Percentiles rank a stretch among this genome's conserved stretches.
phyloP scores from a whole-genome alignment of 495 filamentous ascomycete species.

The Cercophora newfieldiana region DNA sequence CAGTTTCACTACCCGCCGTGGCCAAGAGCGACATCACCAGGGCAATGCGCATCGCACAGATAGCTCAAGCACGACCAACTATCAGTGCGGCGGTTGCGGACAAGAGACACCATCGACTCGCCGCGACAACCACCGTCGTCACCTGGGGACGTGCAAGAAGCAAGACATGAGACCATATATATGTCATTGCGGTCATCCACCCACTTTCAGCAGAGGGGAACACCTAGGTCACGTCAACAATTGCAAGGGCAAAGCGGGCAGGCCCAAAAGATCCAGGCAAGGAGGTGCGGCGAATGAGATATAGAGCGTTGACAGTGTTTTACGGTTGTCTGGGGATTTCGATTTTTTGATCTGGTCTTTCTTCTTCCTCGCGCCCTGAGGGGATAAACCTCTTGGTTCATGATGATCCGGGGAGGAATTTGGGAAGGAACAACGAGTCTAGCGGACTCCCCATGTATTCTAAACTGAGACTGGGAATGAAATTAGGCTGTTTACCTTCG shows the following conservation, averaged over 20 bases:
- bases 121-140: background rate
- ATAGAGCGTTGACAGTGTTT: background rate
- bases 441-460: background rate
- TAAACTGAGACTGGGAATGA: background rate
- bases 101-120: background rate
- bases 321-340: background rate
- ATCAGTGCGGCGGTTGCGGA: background rate
- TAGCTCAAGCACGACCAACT: background rate
- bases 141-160: background rate
- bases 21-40: background rate
- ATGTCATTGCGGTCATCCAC: background rate
- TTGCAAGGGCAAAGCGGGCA: background rate
- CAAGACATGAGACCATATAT: background rate
- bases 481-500: background rate
- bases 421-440: background rate
- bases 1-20: background rate
- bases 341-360: background rate
- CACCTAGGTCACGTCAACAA: background rate
- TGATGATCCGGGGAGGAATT: background rate
- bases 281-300: background rate
- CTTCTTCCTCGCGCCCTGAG: background rate
- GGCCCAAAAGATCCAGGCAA: background rate
- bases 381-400: background rate
- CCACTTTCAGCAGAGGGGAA: background rate
- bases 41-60: background rate